phyloP scores from a whole-genome alignment of 257 asterid genomes.

The Solanum paucissectum region DNA sequence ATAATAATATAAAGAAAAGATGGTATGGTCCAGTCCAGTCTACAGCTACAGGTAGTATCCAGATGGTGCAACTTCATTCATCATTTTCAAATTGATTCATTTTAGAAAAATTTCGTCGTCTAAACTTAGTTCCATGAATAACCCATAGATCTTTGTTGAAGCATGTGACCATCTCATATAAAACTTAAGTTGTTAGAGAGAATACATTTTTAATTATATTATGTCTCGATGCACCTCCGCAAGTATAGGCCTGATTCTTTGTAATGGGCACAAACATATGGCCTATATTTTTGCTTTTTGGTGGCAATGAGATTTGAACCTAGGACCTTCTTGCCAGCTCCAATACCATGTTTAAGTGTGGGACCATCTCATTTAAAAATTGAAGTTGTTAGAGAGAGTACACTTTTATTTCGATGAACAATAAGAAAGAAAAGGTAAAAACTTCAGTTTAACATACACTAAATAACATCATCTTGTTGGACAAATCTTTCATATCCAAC shows the following conservation, averaged over 20 bases:
- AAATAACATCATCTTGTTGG: no score
- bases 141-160: not conserved
- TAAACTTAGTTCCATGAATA: not conserved
- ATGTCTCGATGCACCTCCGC: not conserved
- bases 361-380: not conserved
- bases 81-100: not conserved
- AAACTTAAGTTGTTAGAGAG: not conserved
- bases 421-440: not conserved
- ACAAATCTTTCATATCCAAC: not conserved
- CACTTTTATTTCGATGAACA: not conserved
- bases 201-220: not conserved
- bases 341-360: not conserved
- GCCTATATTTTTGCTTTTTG: not conserved
- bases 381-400: not conserved
- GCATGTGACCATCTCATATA: not conserved
- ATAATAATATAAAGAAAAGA: not conserved
- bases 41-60: not conserved
- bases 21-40: not conserved
- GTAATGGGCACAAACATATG: not conserved
- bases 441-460: not conserved
- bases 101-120: not conserved
- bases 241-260: not conserved
- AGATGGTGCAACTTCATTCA: not conserved
- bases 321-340: not conserved
- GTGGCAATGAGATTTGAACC: not conserved